Evolutionary conservation across 2,329 filamentous ascomycete species (phyloP), one percentile per base, ranked within the genome.

Genomic region (Rhinocladiella similis): DNA sequence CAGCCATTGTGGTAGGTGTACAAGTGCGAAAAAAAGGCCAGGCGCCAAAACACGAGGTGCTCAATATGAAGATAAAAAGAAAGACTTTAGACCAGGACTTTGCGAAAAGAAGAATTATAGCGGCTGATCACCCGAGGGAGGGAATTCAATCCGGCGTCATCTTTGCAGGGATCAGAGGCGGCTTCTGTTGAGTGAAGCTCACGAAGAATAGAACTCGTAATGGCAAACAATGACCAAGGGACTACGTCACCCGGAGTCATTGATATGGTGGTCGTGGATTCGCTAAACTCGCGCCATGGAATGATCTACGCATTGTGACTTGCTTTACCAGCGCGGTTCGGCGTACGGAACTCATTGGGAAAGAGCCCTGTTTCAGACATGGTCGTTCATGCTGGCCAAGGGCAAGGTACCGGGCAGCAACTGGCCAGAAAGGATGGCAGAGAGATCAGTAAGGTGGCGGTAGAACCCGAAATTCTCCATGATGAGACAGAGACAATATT

Each of bases 1-100:
- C 33, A 4, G 55, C 36, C 55, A 54, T 57, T 29, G 38, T 54
- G 20, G 25, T 3, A n/a, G 43, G 14, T 45, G 42, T 20, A 46
- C 10, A 12, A 16, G 36, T 16, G n/a, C 14, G 36, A 19, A 6
- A 14, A 4, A 10, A 38, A 5, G 12, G n/a, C n/a, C 7, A 3
- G 5, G 36, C 14, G 36, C 9, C 36, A 3, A 10, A 16, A 19
- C 36, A 39, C 27, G 16, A 19, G 10, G 16, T 39, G 9, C 10
- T 19, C 36, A 16, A 39, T 19, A 39, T 16, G 16, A 16, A 39
- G 36, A 9, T 3, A 10, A 39, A 33, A 12, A 12, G 4, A 33
- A 12, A 33, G 6, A 33, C 27, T 33, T 33, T 12, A 33, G 27
- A 9, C 10, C 27, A 33, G 27, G 10, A 33, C 10, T 5, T 33